phyloP scores from a whole-genome alignment of 2,329 filamentous ascomycete genomes.

The Fusarium secorum region DNA sequence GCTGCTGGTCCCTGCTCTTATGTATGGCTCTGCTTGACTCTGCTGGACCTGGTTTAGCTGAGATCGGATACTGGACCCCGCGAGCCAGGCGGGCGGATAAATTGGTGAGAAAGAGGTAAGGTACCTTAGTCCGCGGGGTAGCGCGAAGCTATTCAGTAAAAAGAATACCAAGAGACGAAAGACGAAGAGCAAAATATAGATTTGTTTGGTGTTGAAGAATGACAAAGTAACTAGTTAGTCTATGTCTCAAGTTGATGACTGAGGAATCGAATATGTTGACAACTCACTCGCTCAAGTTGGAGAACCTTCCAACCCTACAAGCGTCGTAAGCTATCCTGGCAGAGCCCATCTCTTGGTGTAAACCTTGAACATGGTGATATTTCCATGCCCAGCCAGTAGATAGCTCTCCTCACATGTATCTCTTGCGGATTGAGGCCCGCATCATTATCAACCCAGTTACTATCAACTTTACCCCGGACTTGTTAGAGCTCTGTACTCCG shows the following conservation, averaged over 20 bases:
- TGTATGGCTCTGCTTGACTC: neutral
- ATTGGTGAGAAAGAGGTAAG: slow-evolving; percentile 6
- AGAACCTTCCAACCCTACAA: neutral
- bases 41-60: slow-evolving; percentile 16
- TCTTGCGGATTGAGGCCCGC: neutral
- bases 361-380: neutral
- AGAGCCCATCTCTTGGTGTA: neutral
- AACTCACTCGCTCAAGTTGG: neutral
- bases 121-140: slow-evolving; percentile 22
- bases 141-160: slow-evolving; percentile 5
- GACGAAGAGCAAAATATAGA: neutral
- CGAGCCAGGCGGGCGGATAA: slow-evolving; percentile 36
- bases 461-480: neutral
- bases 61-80: slow-evolving; percentile 21
- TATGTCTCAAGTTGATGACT: slow-evolving; percentile 22
- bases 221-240: too few relatives aligned
- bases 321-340: slow-evolving; percentile 6
- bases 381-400: neutral
- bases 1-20: slow-evolving; percentile 14
- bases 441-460: neutral
- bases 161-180: neutral
- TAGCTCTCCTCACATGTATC: neutral
- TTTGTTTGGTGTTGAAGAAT: neutral
- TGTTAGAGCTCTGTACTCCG: neutral
- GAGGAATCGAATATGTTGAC: slow-evolving; percentile 2